Base-by-base conservation (phyloP, 139 green algal genomes). In the Micractinium conductrix region DNA sequence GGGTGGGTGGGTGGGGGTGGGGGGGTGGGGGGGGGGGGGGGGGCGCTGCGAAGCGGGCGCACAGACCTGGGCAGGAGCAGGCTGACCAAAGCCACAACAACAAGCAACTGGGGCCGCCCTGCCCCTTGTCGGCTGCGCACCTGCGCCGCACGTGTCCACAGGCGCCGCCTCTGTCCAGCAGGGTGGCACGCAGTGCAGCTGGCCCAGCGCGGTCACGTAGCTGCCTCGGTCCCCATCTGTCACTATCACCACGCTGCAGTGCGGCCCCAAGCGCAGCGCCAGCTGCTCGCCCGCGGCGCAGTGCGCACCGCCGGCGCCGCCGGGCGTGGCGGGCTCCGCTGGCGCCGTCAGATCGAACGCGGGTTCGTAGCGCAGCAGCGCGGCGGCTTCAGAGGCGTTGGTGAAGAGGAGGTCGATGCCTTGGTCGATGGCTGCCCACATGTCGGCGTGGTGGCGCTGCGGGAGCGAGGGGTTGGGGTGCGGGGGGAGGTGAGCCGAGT, bases 81-180 rank as follows among this genome's bases (percentile, higher is more conserved):
- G n/a, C n/a, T n/a, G n/a, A n/a, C n/a, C n/a, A n/a, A n/a, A n/a
- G n/a, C n/a, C n/a, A n/a, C n/a, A n/a, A n/a, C n/a, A n/a, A n/a
- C n/a, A n/a, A n/a, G n/a, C n/a, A n/a, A n/a, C n/a, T n/a, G n/a
- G n/a, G n/a, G n/a, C n/a, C n/a, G n/a, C n/a, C n/a, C n/a, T n/a
- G n/a, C 38, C 69, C 37, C 12, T 35, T 22, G 17, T 8, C 33
- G 4, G 10, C 28, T 4, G 63, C n/a, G 10, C n/a, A 74, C 68
- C 78, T 28, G 95, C 95, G 33, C 96, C 96, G 78, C 94, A 98
- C 1, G 95, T 98, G 88, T 99, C 96, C 55, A 98, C 92, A 21
- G 96, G 93, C 9, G 88, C 74, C 14, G 88, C n/a, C 9, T 86
- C 53, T 0, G 80, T 78, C 95, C 93, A 97, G 85, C 90, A 89